Base-by-base conservation (phyloP, 2,329 filamentous ascomycete species). In the Microcyclospora pomicola region DNA sequence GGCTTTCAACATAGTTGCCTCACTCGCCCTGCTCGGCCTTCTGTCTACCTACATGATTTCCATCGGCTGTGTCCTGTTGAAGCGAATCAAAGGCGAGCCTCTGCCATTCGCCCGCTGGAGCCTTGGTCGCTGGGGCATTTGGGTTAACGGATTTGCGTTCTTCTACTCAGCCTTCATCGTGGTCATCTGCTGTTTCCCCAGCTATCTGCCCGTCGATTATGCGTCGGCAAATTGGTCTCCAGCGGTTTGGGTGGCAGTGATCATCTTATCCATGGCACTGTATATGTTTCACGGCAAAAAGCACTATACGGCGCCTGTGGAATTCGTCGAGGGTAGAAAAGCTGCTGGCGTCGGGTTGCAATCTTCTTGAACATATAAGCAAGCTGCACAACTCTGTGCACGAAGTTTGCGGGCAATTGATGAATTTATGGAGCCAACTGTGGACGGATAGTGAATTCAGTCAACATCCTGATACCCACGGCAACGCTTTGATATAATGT, bases 41-140 rank as follows among this genome's bases (percentile, higher is more conserved):
- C 57, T 65, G 53, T 58, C 56, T 7, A 61, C 61, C 10, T 67
- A 65, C 51, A 51, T 59, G 32, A 50, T 65, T 37, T 56, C 51
- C 14, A 63, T 65, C 39, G 56, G 57, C 37, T 59, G 58, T 39
- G 55, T 66, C 7, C 50, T 64, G 15, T 61, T 57, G 42, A 52
- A 58, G 28, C 58, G 61, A 30, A 43, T 64, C 33, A 35, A 51
- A 9, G 28, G 28, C 28, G 28, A 30, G n/a, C 28, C 28, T n/a
- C 28, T 30, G 9, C 28, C 28, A 9, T 9, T 9, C 9, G 28
- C 28, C 9, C 9, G n/a, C 9, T 30, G 28, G 28, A 9, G 9
- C 6, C 35, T 50, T 5, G 48, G 48, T 1, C 37, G 37, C 9
- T 43, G 36, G 35, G 49, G 49, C 7, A 35, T 50, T 10, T 38